Base-by-base conservation (phyloP, 495 filamentous ascomycete species). In the Cudoniella acicularis region DNA sequence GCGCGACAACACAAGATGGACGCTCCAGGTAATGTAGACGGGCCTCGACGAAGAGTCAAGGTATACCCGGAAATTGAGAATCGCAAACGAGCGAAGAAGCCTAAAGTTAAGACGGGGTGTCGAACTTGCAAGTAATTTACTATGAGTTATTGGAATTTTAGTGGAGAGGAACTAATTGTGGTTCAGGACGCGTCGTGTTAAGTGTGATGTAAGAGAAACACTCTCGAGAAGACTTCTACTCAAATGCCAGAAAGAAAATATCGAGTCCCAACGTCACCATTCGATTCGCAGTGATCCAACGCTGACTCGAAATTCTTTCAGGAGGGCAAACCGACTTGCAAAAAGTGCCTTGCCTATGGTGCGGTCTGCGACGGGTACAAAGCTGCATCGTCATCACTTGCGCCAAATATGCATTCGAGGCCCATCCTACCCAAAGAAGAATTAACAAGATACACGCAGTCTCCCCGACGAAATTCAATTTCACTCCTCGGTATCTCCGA, bases 311-410 rank as follows among this genome's bases (percentile, higher is more conserved):
- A n/a, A n/a, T n/a, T n/a, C n/a, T n/a, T 36, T 4, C 30, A 36
- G 30, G 30, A 85, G 64, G 66, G 61, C 9, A 75, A 75, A 49
- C 82, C 81, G 24, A 70, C 59, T 17, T 85, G 82, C 60, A 69
- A 63, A 13, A 71, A 73, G 43, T 85, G 82, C 57, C 57, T 73
- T 18, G 78, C 70, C 40, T 75, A 77, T 17, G 74, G 80, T 16
- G 72, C 77, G 21, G 55, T 64, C n/a, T 85, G 82, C 65, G 79
- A 77, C 59, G 81, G 80, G 21, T 83, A 82, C 54, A 74, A 70
- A 9, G 11, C 16, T 2, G 41, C 22, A 17, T 11, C 40, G 1
- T n/a, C 36, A 24, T 22, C 22, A 55, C 21, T 3, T 10, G 8
- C 21, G 41, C 10, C 24, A 13, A 20, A 27, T 9, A 25, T 36